A percentile compares a stretch with the other conserved stretches of the same genome.
Evolutionary conservation across 2,329 filamentous ascomycete species (phyloP).

Genomic region (Ophiocordyceps camponoti-floridani): DNA sequence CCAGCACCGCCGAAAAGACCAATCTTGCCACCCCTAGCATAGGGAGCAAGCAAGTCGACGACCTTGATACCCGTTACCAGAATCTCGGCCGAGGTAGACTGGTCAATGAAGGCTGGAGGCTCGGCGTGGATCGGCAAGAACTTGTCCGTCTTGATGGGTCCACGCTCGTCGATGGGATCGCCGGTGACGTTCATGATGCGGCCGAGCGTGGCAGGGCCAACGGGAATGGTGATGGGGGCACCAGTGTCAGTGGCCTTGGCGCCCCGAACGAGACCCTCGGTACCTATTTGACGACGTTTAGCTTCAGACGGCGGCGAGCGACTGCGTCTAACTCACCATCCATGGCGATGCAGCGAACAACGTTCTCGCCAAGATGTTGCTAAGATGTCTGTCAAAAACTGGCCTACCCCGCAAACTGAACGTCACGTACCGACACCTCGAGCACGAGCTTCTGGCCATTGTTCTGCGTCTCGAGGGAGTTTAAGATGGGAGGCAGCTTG

Average conservation of each 20-base stretch:
- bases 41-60: conserved; percentile 95
- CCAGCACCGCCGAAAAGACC: conserved; percentile 99
- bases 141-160: conserved; percentile 89
- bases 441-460: conserved; percentile 86
- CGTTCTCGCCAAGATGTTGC: conserved; percentile 99
- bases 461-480: conserved; percentile 85
- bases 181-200: conserved; percentile 99
- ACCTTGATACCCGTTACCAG: conserved; percentile 99
- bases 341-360: conserved; percentile 99
- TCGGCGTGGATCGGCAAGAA: conserved; percentile 84
- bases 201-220: conserved; percentile 82
- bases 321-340: conserved; percentile 55
- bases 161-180: conserved; percentile 99
- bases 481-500: conserved; percentile 91
- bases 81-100: conserved; percentile 92
- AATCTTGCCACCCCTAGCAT: conserved; percentile 99
- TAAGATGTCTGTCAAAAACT: conserved; percentile 26
- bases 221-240: conserved; percentile 87
- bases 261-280: conserved; percentile 97
- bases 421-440: conserved; percentile 73
- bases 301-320: not conserved
- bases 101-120: conserved; percentile 78
- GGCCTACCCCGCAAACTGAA: not conserved
- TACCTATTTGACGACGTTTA: conserved; percentile 35
- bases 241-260: conserved; percentile 74